Conservation (phyloP, 345 rosid species). For the Lepidium didymum region DNA sequence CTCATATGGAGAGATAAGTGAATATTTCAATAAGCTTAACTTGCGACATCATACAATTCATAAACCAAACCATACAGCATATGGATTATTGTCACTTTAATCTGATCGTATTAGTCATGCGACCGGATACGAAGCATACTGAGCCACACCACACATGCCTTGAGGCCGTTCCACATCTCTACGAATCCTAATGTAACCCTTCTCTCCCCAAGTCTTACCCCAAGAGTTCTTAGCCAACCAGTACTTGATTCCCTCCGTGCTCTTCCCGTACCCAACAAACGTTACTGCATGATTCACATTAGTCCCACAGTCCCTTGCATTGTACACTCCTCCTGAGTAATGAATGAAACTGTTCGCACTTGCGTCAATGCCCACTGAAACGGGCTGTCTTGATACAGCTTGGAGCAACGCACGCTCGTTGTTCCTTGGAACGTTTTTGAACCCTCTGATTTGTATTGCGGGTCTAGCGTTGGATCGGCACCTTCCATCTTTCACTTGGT, state of each 20-base stretch:
- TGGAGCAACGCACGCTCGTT: slow-evolving; percentile 37
- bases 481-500: slow-evolving; percentile 21
- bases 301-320: slow-evolving; percentile 30
- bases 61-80: background rate
- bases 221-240: slow-evolving; percentile 66
- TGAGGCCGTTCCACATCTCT: slow-evolving; percentile 32
- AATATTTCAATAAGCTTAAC: too few relatives aligned
- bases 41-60: too few relatives aligned
- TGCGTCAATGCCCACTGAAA: slow-evolving; percentile 37
- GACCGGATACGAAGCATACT: slow-evolving; percentile 34
- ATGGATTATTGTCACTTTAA: background rate
- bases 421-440: slow-evolving; percentile 33
- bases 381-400: slow-evolving; percentile 50
- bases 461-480: slow-evolving; percentile 23
- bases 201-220: slow-evolving; percentile 52
- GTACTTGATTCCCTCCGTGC: slow-evolving; percentile 35
- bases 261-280: slow-evolving; percentile 47
- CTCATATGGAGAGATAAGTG: too few relatives aligned
- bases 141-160: slow-evolving; percentile 55
- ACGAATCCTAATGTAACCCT: slow-evolving; percentile 46
- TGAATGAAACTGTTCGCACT: slow-evolving; percentile 25
- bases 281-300: slow-evolving; percentile 41
- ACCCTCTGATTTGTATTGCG: slow-evolving; percentile 32
- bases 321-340: slow-evolving; percentile 40
- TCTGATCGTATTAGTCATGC: background rate